Base-by-base conservation (phyloP, 2,329 filamentous ascomycete genomes). In the Penicillium sp. region DNA sequence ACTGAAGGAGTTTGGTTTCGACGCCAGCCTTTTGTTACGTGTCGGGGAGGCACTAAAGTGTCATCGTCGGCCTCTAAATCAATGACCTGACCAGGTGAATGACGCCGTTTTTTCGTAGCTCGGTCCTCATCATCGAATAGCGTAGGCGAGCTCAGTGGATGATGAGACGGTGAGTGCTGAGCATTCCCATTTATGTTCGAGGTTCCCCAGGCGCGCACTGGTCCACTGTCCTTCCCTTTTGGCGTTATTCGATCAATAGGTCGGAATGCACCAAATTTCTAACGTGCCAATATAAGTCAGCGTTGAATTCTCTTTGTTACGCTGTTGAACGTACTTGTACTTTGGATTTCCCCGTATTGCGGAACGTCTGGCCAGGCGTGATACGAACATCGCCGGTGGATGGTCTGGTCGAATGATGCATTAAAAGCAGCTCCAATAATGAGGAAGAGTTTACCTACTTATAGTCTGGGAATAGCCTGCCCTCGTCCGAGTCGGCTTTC, bases 91-190 rank as follows among this genome's bases (percentile, higher is more conserved):
- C 40, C 24, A 8, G 46, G 42, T 20, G 55, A 48, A 43, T 66
- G 61, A 38, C 70, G 69, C 21, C 51, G 65, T 20, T 68, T 69
- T 57, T 73, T 73, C 4, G 40, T 56, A 20, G 67, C 64, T 26
- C 68, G 64, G 23, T 53, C 57, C 1, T 58, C 61, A 9, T 61
- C 57, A 28, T 67, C 63, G 16, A 61, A 58, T 5, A 33, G 21
- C 30, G 21, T 63, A 60, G 26, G 57, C 21, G 21, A 52, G 26
- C 40, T 64, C 52, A 14, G 59, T 7, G 57, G 55, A 14, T 48
- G 43, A 24, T 18, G 56, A 46, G 59, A 53, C 8, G 52, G 23
- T 14, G 28, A 45, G 16, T n/a, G 30, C 28, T 50, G 42, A 16
- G 20, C 24, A 52, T 33, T 23, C 35, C 4, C 35, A 5, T 52